phyloP scores from a whole-genome alignment of 306 rosid genomes.

The Quercus wislizeni region DNA sequence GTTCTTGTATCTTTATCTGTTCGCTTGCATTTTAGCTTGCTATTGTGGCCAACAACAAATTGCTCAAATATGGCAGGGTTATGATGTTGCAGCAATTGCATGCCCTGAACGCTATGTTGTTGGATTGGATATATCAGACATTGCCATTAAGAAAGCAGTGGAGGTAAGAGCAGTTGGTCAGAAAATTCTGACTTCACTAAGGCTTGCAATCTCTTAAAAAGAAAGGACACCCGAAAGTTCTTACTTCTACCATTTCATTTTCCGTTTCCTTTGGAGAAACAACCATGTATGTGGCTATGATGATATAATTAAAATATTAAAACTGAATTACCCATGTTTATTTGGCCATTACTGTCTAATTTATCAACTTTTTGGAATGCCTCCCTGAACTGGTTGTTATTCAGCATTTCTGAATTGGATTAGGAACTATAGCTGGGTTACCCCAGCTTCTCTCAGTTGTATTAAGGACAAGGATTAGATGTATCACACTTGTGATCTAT shows the following conservation, averaged over 20 bases:
- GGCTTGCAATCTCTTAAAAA: not conserved
- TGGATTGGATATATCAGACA: slow-evolving; percentile 42
- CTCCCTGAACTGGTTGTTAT: too few relatives aligned
- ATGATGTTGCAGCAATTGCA: slow-evolving; percentile 39
- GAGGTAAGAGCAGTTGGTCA: slow-evolving; percentile 14
- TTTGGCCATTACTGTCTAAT: not conserved
- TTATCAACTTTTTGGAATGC: not conserved
- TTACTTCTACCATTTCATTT: not conserved
- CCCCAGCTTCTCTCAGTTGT: too few relatives aligned
- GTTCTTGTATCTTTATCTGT: not conserved
- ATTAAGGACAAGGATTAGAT: too few relatives aligned
- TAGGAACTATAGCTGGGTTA: too few relatives aligned
- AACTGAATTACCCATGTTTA: not conserved
- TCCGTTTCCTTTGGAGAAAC: not conserved
- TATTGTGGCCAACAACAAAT: not conserved
- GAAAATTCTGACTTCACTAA: not conserved
- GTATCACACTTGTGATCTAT: too few relatives aligned
- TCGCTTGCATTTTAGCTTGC: not conserved
- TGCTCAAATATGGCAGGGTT: slow-evolving; percentile 28
- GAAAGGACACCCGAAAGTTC: not conserved
- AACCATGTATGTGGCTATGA: not conserved
- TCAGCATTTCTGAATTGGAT: too few relatives aligned
- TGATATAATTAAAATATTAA: not conserved
- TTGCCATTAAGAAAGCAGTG: slow-evolving; percentile 29
- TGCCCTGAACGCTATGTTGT: slow-evolving; percentile 27